Evolutionary conservation across 164 flowering plant genomes (phyloP).

Genomic region (Brasenia schreberi): DNA sequence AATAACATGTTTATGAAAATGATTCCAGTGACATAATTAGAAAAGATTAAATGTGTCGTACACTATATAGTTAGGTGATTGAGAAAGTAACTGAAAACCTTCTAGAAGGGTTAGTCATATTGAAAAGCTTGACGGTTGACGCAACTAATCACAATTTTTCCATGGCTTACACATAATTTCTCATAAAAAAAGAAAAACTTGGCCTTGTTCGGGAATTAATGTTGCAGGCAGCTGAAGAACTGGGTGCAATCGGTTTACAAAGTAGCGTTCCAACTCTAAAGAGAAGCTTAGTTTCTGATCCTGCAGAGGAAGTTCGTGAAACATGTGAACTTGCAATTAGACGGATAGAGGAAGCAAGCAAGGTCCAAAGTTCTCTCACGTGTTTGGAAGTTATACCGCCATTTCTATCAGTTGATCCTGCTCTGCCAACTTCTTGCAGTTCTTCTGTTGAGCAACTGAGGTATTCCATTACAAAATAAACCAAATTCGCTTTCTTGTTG

Average conservation of each 20-base stretch:
- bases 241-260: conserved; percentile 84
- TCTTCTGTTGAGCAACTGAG: not conserved
- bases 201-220: not conserved
- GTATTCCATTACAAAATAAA: not conserved
- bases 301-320: conserved; percentile 90
- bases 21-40: too few species aligned
- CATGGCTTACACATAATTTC: too few species aligned
- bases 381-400: not conserved
- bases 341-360: conserved; percentile 48
- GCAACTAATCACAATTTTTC: too few species aligned
- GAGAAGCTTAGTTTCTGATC: conserved; percentile 58
- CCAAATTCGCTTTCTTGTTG: not conserved
- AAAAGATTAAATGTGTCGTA: too few species aligned
- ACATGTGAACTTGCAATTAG: conserved; percentile 87
- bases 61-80: too few species aligned
- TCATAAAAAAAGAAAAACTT: too few species aligned
- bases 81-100: too few species aligned
- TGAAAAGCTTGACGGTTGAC: too few species aligned
- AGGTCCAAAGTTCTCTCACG: not conserved
- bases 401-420: not conserved
- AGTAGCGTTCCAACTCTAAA: conserved; percentile 41
- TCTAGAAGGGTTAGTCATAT: too few species aligned
- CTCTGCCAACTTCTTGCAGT: not conserved
- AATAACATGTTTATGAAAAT: too few species aligned
- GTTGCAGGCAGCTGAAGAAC: conserved; percentile 91